Evolutionary conservation across 768 basidiomycete species (phyloP).

Genomic region (Lentinula sp.): DNA sequence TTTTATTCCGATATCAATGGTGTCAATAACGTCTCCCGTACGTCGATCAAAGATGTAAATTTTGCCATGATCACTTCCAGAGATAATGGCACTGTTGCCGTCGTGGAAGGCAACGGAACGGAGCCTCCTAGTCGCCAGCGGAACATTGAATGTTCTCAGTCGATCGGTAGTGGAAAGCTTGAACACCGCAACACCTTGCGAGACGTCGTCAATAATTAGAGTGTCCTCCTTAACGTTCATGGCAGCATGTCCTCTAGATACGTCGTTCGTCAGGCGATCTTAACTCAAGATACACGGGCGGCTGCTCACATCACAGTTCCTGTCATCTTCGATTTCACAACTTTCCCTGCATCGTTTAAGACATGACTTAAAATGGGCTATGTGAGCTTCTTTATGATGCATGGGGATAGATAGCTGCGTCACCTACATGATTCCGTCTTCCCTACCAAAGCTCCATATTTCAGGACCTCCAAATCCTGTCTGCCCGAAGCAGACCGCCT

Average conservation of each 20-base stretch:
- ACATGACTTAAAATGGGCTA: neutral
- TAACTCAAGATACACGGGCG: neutral
- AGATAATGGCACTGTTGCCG: neutral
- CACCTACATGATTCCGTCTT: slow-evolving; percentile 1
- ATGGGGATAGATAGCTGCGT: too few species aligned
- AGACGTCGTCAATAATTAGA: neutral
- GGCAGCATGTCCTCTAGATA: neutral
- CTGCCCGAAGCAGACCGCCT: neutral
- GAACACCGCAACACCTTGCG: neutral
- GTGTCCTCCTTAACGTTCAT: neutral
- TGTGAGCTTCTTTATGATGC: too few species aligned
- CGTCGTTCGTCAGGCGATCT: too few species aligned
- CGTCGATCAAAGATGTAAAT: slow-evolving; percentile 2
- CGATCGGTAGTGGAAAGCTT: neutral
- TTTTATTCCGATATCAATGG: neutral
- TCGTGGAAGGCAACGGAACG: neutral
- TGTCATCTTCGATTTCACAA: neutral
- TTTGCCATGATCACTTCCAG: neutral
- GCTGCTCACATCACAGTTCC: neutral
- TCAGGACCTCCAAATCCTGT: neutral
- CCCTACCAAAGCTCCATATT: neutral
- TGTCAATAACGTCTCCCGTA: neutral
- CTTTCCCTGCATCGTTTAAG: neutral
- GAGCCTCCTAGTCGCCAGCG: neutral
- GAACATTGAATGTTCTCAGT: neutral